Conservation (phyloP, 2,329 filamentous ascomycete genomes). For the Mycogone perniciosa region DNA sequence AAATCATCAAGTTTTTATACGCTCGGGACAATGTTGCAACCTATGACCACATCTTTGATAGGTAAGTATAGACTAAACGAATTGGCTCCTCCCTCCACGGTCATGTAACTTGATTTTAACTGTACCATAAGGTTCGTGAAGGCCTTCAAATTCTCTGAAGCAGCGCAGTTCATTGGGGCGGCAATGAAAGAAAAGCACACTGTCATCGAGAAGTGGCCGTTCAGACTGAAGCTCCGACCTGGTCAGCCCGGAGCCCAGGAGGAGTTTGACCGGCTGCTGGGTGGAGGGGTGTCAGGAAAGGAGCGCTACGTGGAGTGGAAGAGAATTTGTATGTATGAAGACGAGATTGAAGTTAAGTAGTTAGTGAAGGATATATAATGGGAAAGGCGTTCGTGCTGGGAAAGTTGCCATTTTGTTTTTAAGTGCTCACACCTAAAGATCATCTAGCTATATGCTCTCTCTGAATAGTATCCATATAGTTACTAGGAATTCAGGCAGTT, state of each 20-base stretch:
- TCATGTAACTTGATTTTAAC: not conserved
- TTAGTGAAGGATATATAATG: too few species aligned
- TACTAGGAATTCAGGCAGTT: too few species aligned
- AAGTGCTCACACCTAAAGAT: too few species aligned
- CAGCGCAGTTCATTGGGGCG: not conserved
- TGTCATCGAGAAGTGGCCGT: conserved; percentile 5
- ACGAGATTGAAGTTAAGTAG: too few species aligned
- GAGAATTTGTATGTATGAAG: too few species aligned
- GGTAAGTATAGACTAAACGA: not conserved
- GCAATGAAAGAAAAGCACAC: conserved; percentile 3
- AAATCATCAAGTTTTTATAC: not conserved
- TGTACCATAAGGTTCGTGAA: not conserved
- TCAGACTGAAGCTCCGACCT: not conserved
- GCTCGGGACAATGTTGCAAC: not conserved
- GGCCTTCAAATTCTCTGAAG: not conserved
- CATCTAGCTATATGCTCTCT: too few species aligned
- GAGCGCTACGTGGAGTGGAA: conserved; percentile 8
- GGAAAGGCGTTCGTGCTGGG: too few species aligned
- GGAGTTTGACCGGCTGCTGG: not conserved
- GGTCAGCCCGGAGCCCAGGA: not conserved
- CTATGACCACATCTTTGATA: not conserved
- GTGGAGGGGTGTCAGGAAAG: not conserved
- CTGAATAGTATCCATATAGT: too few species aligned
- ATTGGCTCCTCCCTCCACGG: not conserved
- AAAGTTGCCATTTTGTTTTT: too few species aligned